Conservation (phyloP, 257 asterid species). For the Striga asiatica region DNA sequence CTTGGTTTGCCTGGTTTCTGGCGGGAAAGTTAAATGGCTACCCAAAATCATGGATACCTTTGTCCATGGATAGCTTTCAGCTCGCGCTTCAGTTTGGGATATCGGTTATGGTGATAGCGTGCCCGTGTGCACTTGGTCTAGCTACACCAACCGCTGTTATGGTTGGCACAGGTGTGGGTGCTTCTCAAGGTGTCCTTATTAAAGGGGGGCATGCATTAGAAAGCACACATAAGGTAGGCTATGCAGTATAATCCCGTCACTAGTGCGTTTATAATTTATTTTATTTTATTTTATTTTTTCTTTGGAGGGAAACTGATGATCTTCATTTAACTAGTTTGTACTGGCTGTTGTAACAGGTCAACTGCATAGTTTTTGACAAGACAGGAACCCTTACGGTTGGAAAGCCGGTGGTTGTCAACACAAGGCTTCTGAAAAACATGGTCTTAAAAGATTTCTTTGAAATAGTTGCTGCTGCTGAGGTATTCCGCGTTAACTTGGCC, state of each 20-base stretch:
- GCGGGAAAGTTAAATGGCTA: slow-evolving; percentile 51
- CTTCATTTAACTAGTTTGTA: no score
- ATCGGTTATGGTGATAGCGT: slow-evolving; percentile 79
- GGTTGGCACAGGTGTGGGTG: slow-evolving; percentile 84
- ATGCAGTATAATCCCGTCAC: no score
- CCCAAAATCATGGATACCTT: slow-evolving; percentile 62
- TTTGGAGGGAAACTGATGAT: no score
- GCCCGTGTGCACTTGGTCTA: slow-evolving; percentile 83
- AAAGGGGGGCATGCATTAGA: slow-evolving; percentile 91
- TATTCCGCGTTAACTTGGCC: no score
- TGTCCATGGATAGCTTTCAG: slow-evolving; percentile 67
- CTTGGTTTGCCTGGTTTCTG: slow-evolving; percentile 65
- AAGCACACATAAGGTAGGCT: slow-evolving; percentile 78
- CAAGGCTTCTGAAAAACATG: slow-evolving; percentile 41
- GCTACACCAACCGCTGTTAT: slow-evolving; percentile 89
- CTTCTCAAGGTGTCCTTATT: slow-evolving; percentile 73
- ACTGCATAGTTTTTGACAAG: no score
- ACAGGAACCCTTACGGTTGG: no score
- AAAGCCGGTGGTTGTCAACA: slow-evolving; percentile 54
- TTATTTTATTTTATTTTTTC: no score
- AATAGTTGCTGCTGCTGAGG: slow-evolving; percentile 80
- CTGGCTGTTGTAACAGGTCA: no score
- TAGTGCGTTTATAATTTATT: background rate
- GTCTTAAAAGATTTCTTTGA: slow-evolving; percentile 42
- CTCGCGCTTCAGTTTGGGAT: slow-evolving; percentile 90